A percentile compares a stretch with the other conserved stretches of the same genome.
phyloP scores from a whole-genome alignment of 78 protist genomes.

The Dictyostelium capitatum region DNA sequence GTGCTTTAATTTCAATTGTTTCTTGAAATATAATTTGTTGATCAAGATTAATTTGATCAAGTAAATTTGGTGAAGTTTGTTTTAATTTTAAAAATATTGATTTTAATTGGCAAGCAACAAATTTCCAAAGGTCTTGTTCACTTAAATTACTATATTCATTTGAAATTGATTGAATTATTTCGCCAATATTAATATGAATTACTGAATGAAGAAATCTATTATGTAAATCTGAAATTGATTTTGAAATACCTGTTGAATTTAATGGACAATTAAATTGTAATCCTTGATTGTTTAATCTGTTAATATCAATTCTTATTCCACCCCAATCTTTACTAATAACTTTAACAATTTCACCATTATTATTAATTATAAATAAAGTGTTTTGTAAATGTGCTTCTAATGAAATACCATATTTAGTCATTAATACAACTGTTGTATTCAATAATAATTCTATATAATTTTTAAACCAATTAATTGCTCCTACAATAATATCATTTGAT shows the following conservation, averaged over 20 bases:
- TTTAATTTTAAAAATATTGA: no score
- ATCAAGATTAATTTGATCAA: no score
- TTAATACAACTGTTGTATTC: not conserved
- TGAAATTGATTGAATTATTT: not conserved
- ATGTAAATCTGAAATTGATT: not conserved
- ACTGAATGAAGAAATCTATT: not conserved
- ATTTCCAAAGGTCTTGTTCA: not conserved
- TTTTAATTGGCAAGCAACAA: no score
- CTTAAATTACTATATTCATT: not conserved
- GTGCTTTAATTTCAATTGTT: not conserved
- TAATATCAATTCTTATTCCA: not conserved
- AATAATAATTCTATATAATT: not conserved
- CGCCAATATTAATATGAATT: not conserved
- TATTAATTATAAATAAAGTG: not conserved
- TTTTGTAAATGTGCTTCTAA: conserved; percentile 28
- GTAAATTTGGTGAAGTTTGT: no score
- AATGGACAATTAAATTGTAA: no score
- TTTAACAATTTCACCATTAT: not conserved
- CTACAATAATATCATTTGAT: not conserved
- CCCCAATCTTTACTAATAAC: conserved; percentile 12
- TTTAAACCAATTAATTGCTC: not conserved
- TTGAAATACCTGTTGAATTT: not conserved
- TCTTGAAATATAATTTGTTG: not conserved
- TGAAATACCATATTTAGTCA: conserved; percentile 1
- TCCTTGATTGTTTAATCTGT: no score